Percentiles rank a stretch among this genome's conserved stretches.
phyloP scores from a whole-genome alignment of 257 asterid genomes.

The Gentiana dahurica region DNA sequence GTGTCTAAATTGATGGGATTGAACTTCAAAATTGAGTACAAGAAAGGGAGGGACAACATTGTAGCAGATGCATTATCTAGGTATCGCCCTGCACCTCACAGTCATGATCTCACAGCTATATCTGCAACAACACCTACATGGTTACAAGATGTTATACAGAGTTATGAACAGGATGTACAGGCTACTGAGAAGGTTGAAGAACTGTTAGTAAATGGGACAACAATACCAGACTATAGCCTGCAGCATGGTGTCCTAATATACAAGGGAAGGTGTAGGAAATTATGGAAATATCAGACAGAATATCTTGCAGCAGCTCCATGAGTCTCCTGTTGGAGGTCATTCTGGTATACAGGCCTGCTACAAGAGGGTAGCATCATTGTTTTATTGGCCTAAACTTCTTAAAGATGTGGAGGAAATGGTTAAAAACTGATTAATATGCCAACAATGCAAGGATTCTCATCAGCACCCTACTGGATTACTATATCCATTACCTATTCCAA shows the following conservation, averaged over 20 bases:
- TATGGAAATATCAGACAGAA: not conserved
- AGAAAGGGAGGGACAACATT: not conserved
- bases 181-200: not conserved
- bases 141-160: not conserved
- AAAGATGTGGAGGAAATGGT: not conserved
- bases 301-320: not conserved
- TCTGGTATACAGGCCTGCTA: not conserved
- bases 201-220: not conserved
- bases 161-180: not conserved
- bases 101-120: not conserved
- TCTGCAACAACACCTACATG: not conserved
- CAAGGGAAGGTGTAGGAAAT: not conserved
- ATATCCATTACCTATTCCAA: not conserved
- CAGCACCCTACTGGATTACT: not conserved
- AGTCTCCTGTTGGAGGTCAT: not conserved
- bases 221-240: not conserved
- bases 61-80: slow-evolving; percentile 8
- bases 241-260: not conserved
- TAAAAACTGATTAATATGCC: not conserved
- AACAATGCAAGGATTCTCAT: not conserved
- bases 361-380: not conserved
- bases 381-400: not conserved
- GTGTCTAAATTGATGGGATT: slow-evolving; percentile 1
- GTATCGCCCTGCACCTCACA: no score
- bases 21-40: slow-evolving; percentile 4